Evolutionary conservation across 371 early-diverging fungal species (phyloP), one percentile per base, ranked within the genome.

Genomic region (Basidiobolus meristosporus): DNA sequence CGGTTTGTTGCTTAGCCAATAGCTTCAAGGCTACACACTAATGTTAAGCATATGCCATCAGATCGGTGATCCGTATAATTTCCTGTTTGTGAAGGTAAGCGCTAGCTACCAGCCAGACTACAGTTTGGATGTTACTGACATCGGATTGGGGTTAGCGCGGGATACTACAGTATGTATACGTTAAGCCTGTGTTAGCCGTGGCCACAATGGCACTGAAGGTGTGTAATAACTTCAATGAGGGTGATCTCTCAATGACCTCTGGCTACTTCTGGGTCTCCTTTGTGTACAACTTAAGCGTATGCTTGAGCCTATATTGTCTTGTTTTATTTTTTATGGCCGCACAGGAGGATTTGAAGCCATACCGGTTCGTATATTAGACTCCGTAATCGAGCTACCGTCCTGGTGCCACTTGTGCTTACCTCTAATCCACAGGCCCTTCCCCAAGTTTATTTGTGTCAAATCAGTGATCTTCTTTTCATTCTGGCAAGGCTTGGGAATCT

Each of bases 361-460:
- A 79, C 56, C 62, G 78, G 82, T 82, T 62, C 45, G n/a, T n/a
- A n/a, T n/a, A n/a, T n/a, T n/a, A n/a, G n/a, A n/a, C n/a, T n/a
- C n/a, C n/a, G n/a, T n/a, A n/a, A n/a, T n/a, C n/a, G n/a, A n/a
- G n/a, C n/a, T 26, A n/a, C n/a, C n/a, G n/a, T n/a, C n/a, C n/a
- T n/a, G n/a, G n/a, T n/a, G n/a, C n/a, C n/a, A 30, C 26, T 39
- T 22, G 16, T n/a, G 21, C 35, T n/a, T n/a, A n/a, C n/a, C n/a
- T 28, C 21, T 7, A 6, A 9, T 14, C 19, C 15, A 19, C 50
- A 79, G 88, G 31, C 90, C 93, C 5, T 48, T 90, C 20, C 89
- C 92, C 9, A 95, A 95, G 53, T 92, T 95, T 44, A 54, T 92
- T 11, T 88, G 88, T 45, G 77, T 95, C 50, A 95, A 95, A 55